Evolutionary conservation across 176 grass and related monocot species (phyloP).

Genomic region (Pontederia paniculata): DNA sequence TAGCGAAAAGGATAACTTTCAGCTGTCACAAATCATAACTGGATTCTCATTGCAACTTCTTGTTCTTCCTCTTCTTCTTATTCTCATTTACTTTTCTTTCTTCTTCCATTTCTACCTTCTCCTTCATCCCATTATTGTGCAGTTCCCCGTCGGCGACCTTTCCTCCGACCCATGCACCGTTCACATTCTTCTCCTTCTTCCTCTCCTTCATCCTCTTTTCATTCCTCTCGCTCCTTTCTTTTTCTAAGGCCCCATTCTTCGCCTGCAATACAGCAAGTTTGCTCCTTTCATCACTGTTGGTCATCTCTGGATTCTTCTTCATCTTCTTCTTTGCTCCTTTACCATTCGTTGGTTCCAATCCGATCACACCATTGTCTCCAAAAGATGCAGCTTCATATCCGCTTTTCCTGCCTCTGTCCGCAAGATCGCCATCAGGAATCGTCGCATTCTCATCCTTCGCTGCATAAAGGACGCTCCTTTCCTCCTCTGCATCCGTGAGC

Average conservation of each 20-base stretch:
- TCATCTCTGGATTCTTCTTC: neutral
- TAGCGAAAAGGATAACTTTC: too few species aligned
- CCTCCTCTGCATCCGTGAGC: too few species aligned
- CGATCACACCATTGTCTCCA: neutral
- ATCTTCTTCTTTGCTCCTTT: neutral
- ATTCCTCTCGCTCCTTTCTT: neutral
- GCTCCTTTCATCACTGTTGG: conserved; percentile 2
- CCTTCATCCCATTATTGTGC: too few species aligned
- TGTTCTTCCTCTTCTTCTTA: too few species aligned
- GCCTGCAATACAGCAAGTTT: neutral
- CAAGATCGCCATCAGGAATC: neutral
- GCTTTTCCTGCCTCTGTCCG: too few species aligned
- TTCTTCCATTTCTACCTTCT: too few species aligned
- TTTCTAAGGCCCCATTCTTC: neutral
- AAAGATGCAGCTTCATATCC: neutral
- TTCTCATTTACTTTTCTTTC: too few species aligned
- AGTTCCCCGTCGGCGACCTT: too few species aligned
- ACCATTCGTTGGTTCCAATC: neutral
- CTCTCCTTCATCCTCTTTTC: neutral
- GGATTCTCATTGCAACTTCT: too few species aligned
- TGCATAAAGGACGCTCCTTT: too few species aligned
- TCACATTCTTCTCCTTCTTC: neutral
- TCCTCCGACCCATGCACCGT: neutral
- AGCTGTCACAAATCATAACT: too few species aligned
- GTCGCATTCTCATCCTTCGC: neutral